Base-by-base conservation (phyloP, 306 rosid genomes). In the Potentilla sterilis region DNA sequence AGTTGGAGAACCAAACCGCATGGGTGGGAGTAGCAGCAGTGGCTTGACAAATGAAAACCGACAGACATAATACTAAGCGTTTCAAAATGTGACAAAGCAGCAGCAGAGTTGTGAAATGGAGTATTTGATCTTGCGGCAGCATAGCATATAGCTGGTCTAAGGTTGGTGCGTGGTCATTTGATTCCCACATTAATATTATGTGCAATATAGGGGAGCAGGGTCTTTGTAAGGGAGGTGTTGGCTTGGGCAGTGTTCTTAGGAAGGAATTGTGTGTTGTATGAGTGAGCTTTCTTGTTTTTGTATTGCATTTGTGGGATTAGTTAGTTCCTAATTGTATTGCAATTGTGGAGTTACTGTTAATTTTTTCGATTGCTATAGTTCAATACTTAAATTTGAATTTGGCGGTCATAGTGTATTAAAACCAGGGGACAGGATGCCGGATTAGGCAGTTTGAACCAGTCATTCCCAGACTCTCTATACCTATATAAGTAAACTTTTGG, bases 1-100 rank as follows among this genome's bases (percentile, higher is more conserved):
- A 82, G 97, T 86, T 8, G 92, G 97, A 32, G 98, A 89, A 54
- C 85, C 85, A n/a, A 87, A 82, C 79, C 96, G 83, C 34, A 83
- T 34, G 0, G 93, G 84, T 35, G 94, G 91, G 55, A 89, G 91
- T 58, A 86, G 87, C 81, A 82, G 95, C 66, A 82, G 90, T 15
- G 80, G 85, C 81, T 78, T 81, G 83, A 71, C 83, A 68, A 78
- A 66, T 16, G 88, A 78, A 79, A 87, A 77, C 70, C 68, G 75
- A 48, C 84, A 75, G 44, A 63, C 81, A 9, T 79, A 82, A 15
- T 18, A 18, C 32, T 18, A 38, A 16, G 70, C n/a, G 58, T 28
- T 70, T 71, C 74, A 75, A 63, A 49, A 74, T 47, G 51, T 24
- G 14, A 38, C 78, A 40, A 70, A 67, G 58, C 44, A 54, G 44